Conservation (phyloP, 306 rosid genomes). For the Leucaena leucocephala region DNA sequence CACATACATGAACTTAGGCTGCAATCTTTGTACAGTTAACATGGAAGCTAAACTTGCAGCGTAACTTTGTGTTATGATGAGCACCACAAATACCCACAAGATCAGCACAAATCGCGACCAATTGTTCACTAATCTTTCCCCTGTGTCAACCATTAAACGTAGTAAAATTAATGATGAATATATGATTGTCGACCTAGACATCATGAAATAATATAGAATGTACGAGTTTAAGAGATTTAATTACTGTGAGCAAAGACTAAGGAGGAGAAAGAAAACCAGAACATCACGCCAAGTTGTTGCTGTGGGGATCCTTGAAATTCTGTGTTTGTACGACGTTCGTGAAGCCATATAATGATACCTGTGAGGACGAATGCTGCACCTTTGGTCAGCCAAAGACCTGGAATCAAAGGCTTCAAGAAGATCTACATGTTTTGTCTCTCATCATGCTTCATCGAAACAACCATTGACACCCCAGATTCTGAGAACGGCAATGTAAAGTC, state of each 20-base stretch:
- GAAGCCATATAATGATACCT: conserved; percentile 43
- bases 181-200: background rate
- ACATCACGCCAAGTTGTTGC: conserved; percentile 34
- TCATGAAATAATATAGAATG: background rate
- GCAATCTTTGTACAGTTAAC: conserved; percentile 1
- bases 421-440: conserved; percentile 42
- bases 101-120: conserved; percentile 9
- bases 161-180: background rate
- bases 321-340: conserved; percentile 41
- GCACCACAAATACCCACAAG: background rate
- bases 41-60: background rate
- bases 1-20: background rate
- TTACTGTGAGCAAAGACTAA: conserved; percentile 49
- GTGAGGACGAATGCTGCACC: conserved; percentile 34
- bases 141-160: background rate
- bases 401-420: conserved; percentile 49
- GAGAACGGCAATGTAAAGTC: conserved; percentile 52
- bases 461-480: conserved; percentile 49
- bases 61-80: conserved; percentile 5
- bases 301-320: conserved; percentile 38
- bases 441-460: conserved; percentile 38
- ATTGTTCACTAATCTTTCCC: background rate
- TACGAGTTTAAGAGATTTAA: conserved; percentile 18
- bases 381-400: conserved; percentile 47
- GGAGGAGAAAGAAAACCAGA: conserved; percentile 53